Evolutionary conservation across 176 grass and related monocot genomes (phyloP).

Genomic region (Dactylis glomerata): DNA sequence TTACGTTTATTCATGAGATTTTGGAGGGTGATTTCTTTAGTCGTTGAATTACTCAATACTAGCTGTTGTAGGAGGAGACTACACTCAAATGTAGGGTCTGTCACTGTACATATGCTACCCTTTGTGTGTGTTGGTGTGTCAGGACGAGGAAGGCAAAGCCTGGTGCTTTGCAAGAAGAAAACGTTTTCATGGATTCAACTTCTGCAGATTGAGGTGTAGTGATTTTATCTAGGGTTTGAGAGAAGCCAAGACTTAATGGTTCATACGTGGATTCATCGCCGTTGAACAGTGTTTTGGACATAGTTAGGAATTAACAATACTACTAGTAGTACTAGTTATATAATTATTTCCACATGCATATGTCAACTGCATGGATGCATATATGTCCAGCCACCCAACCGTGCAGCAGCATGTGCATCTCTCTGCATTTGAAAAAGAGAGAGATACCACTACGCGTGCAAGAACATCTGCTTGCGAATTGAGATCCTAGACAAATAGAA

Average conservation of each 20-base stretch:
- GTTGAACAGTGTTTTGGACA: constrained; percentile 47
- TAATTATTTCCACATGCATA: constrained; percentile 13
- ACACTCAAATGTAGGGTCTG: background rate
- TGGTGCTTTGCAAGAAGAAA: constrained; percentile 22
- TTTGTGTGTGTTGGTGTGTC: constrained; percentile 15
- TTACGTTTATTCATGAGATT: background rate
- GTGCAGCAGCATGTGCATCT: constrained; percentile 33
- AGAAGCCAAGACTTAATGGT: constrained; percentile 9
- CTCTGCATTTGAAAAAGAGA: constrained; percentile 27
- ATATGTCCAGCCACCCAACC: constrained; percentile 15
- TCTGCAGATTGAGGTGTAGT: constrained; percentile 30
- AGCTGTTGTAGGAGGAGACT: background rate
- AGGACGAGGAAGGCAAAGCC: constrained; percentile 4
- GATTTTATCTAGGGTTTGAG: constrained; percentile 30
- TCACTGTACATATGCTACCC: background rate
- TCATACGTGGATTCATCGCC: constrained; percentile 14
- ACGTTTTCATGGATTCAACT: constrained; percentile 30
- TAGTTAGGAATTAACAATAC: background rate
- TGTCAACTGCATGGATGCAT: constrained; percentile 45
- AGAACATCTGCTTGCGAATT: constrained; percentile 42
- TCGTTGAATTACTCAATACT: background rate
- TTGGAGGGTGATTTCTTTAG: background rate
- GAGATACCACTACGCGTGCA: background rate
- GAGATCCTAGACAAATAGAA: constrained; percentile 61
- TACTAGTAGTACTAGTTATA: background rate